Conservation (phyloP, 345 rosid species). For the Barbarea vulgaris region DNA sequence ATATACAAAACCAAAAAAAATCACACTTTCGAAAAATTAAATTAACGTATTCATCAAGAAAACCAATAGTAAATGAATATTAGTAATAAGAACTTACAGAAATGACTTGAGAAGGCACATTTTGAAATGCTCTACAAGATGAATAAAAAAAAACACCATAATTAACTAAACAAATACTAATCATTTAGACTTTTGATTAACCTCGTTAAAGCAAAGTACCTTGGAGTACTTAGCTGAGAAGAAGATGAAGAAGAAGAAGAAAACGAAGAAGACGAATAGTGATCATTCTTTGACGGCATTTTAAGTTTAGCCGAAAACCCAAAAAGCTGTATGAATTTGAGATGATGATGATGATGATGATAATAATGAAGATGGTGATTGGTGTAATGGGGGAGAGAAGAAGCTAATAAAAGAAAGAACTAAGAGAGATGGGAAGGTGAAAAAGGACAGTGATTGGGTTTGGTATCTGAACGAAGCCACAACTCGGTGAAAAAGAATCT, state of each 20-base stretch:
- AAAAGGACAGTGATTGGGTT: slow-evolving; percentile 35
- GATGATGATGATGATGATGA: background rate
- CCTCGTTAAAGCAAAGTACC: slow-evolving; percentile 34
- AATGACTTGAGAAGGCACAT: slow-evolving; percentile 30
- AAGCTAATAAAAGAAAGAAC: slow-evolving; percentile 1
- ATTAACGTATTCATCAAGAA: background rate
- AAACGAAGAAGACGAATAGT: slow-evolving; percentile 44
- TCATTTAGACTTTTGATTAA: background rate
- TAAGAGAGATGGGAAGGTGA: slow-evolving; percentile 22
- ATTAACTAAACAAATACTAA: background rate
- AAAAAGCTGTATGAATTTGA: background rate
- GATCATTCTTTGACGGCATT: slow-evolving; percentile 21
- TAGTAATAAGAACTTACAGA: slow-evolving; percentile 45
- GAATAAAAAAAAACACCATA: background rate
- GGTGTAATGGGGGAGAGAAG: background rate
- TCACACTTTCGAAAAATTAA: background rate
- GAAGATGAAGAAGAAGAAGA: slow-evolving; percentile 49
- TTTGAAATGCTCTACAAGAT: slow-evolving; percentile 46
- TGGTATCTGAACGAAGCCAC: slow-evolving; percentile 35
- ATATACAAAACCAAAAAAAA: background rate
- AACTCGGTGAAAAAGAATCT: slow-evolving; percentile 9
- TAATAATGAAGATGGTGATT: background rate
- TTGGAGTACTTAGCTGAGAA: slow-evolving; percentile 41
- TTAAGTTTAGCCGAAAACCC: background rate
- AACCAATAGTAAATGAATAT: slow-evolving; percentile 9